phyloP scores from a whole-genome alignment of 116 monocot genomes.

The Papilionanthe hybrid region DNA sequence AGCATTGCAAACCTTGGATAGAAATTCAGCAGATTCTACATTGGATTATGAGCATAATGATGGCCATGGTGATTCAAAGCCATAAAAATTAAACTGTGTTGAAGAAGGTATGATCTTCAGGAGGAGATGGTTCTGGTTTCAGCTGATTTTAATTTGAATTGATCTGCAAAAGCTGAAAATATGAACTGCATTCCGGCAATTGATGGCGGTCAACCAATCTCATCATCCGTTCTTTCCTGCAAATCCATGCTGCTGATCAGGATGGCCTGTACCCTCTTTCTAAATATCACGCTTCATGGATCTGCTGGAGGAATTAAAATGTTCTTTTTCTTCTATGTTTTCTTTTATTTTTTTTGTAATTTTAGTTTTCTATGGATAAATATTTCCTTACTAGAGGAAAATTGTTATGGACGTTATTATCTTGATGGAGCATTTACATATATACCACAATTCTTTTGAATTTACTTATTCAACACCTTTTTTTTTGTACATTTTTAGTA shows the following conservation, averaged over 20 bases:
- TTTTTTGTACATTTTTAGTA: no score
- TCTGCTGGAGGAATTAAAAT: not conserved
- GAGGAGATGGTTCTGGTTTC: not conserved
- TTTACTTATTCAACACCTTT: no score
- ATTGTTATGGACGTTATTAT: not conserved
- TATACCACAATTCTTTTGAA: no score
- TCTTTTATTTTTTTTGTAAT: not conserved
- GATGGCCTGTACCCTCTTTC: not conserved
- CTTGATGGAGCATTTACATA: not conserved
- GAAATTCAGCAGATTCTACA: no score
- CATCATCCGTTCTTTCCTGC: not conserved
- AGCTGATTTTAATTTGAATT: not conserved
- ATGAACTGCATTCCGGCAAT: no score
- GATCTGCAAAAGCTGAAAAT: not conserved
- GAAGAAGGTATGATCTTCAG: not conserved
- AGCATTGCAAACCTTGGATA: not conserved
- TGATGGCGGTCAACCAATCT: not conserved
- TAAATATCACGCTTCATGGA: not conserved
- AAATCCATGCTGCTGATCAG: not conserved
- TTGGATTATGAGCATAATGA: not conserved
- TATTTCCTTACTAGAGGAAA: not conserved
- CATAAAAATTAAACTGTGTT: not conserved
- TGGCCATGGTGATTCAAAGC: not conserved
- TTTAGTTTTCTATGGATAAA: not conserved
- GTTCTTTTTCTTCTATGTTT: no score